phyloP scores from a whole-genome alignment of 139 green algal species.

The Chlorella sp. region DNA sequence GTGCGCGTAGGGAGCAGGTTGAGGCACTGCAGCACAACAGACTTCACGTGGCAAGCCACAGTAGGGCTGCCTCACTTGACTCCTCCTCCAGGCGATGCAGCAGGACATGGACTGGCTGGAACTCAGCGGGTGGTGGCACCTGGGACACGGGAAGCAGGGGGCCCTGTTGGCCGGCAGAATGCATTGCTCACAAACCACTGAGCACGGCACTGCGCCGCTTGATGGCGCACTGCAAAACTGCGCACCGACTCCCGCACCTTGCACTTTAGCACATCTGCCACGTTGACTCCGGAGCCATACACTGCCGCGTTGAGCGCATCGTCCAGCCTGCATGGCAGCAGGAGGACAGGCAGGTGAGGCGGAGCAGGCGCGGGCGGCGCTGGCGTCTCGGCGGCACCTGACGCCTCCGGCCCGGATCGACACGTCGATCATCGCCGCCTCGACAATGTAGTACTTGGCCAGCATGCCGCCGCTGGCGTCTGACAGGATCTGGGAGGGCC shows the following conservation, averaged over 20 bases:
- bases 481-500: slow-evolving; percentile 3
- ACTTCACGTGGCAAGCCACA: too few species aligned
- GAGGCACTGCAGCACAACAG: too few species aligned
- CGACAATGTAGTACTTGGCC: slow-evolving; percentile 24
- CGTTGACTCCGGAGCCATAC: not conserved
- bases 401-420: not conserved
- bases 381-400: not conserved
- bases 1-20: too few species aligned
- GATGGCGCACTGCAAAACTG: too few species aligned
- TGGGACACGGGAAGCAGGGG: too few species aligned
- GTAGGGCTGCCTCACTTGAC: too few species aligned
- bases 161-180: too few species aligned
- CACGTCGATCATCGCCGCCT: slow-evolving; percentile 26
- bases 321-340: not conserved
- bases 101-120: slow-evolving; percentile 22
- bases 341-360: not conserved
- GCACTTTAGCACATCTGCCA: not conserved
- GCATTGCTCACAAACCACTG: too few species aligned
- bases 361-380: not conserved
- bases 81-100: too few species aligned
- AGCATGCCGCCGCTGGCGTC: slow-evolving; percentile 22
- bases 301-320: not conserved
- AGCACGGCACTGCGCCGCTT: too few species aligned
- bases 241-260: too few species aligned
- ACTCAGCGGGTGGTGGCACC: slow-evolving; percentile 21